phyloP scores from a whole-genome alignment of 495 filamentous ascomycete genomes.

The Hypoxylon fuscum region DNA sequence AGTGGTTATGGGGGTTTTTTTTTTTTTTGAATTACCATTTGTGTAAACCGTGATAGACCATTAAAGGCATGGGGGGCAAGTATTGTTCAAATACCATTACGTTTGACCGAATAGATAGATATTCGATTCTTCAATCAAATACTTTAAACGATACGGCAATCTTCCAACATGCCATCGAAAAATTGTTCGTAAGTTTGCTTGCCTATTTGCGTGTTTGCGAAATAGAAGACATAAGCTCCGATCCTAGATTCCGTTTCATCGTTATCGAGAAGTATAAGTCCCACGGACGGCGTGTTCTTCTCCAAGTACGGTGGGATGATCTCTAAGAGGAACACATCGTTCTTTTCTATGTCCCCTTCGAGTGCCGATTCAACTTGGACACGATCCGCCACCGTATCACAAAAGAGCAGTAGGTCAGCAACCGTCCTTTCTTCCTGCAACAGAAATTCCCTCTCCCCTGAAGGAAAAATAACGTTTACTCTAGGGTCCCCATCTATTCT shows the following conservation, averaged over 20 bases:
- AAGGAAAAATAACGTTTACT: not conserved
- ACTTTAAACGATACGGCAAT: not conserved
- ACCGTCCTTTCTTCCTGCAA: not conserved
- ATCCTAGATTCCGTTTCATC: not conserved
- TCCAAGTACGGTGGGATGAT: not conserved
- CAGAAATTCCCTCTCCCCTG: not conserved
- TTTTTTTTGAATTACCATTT: no score
- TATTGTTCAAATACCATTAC: no score
- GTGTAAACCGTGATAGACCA: no score
- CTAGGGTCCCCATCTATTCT: not conserved
- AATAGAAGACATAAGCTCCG: not conserved
- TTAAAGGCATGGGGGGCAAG: no score
- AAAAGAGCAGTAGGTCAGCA: not conserved
- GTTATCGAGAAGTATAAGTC: not conserved
- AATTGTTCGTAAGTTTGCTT: not conserved
- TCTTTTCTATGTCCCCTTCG: not conserved
- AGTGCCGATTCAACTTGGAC: not conserved
- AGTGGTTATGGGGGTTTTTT: no score
- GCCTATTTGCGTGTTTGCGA: not conserved
- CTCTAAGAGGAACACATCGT: not conserved
- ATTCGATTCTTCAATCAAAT: no score
- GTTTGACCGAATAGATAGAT: no score
- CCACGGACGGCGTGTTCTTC: not conserved
- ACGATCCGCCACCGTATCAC: not conserved
- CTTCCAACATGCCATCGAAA: not conserved